Conservation (phyloP, 768 basidiomycete genomes). For the Suillus occidentalis region DNA sequence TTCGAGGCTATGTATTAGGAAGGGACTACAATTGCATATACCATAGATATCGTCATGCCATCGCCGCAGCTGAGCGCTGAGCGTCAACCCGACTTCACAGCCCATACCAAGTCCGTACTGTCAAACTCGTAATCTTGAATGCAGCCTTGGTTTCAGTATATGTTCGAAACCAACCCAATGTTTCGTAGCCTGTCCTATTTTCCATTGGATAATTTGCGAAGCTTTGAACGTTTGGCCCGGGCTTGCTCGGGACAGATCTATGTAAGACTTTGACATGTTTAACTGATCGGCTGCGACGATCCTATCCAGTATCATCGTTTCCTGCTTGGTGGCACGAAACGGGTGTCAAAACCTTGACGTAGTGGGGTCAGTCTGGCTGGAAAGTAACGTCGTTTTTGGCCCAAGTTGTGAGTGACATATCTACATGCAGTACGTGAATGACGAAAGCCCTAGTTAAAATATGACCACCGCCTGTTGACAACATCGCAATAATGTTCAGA, state of each 20-base stretch:
- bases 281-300: not conserved
- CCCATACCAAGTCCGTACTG: not conserved
- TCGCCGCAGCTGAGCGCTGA: not conserved
- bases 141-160: not conserved
- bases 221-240: not conserved
- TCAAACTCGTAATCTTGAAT: not conserved
- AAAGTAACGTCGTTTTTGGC: not conserved
- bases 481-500: not conserved
- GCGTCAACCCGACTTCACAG: not conserved
- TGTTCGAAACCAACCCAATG: not conserved
- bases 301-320: not conserved
- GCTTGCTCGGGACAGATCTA: not conserved
- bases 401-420: not conserved
- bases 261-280: no score
- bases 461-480: not conserved
- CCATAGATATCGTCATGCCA: not conserved
- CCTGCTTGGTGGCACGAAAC: no score
- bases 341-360: no score
- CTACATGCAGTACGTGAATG: not conserved
- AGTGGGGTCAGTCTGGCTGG: no score
- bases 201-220: not conserved
- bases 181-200: not conserved
- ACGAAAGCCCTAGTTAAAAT: not conserved
- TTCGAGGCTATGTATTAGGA: not conserved
- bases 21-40: not conserved